These are phyloP conservation scores for Guadua angustifolia DNA, from an alignment of 176 grass and related monocot genomes.

Conservation along the genomic window DNA sequence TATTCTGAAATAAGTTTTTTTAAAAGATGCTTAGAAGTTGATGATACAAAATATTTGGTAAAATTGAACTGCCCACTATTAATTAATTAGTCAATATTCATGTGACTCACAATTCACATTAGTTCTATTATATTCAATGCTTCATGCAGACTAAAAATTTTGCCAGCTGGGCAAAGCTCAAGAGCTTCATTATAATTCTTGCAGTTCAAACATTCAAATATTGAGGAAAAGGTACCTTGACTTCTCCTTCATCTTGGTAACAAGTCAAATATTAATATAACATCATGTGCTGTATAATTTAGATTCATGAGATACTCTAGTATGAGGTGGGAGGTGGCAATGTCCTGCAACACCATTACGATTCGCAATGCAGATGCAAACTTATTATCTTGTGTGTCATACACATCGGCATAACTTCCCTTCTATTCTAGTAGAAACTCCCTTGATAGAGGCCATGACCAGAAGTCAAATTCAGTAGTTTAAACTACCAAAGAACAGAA, in stretches of 20 bases:
- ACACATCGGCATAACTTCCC: not conserved
- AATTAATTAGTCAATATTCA: not conserved
- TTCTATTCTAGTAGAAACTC: not conserved
- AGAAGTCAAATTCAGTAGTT: not conserved
- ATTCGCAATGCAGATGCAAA: not conserved
- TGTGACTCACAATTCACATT: not conserved
- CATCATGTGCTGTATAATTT: conserved; percentile 10
- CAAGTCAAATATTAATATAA: not conserved
- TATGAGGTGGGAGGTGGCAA: not conserved
- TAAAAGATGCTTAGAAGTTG: conserved; percentile 4
- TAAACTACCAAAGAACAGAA: not conserved
- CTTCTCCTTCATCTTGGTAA: not conserved
- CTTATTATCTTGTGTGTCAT: not conserved
- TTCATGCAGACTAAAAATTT: not conserved
- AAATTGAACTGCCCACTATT: not conserved
- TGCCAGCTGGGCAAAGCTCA: not conserved
- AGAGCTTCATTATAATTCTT: not conserved
- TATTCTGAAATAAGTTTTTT: conserved; percentile 30
- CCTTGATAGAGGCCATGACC: not conserved
- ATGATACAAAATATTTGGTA: conserved; percentile 18
- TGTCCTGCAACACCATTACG: conserved; percentile 2
- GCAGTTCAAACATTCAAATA: conserved; percentile 23
- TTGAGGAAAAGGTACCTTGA: not conserved
- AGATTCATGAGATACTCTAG: conserved; percentile 21
- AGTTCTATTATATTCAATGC: conserved; percentile 11